A percentile compares a stretch with the other conserved stretches of the same genome.
Conservation (phyloP, 1,284 basidiomycete species). For the Cystobasidium slooffiae region DNA sequence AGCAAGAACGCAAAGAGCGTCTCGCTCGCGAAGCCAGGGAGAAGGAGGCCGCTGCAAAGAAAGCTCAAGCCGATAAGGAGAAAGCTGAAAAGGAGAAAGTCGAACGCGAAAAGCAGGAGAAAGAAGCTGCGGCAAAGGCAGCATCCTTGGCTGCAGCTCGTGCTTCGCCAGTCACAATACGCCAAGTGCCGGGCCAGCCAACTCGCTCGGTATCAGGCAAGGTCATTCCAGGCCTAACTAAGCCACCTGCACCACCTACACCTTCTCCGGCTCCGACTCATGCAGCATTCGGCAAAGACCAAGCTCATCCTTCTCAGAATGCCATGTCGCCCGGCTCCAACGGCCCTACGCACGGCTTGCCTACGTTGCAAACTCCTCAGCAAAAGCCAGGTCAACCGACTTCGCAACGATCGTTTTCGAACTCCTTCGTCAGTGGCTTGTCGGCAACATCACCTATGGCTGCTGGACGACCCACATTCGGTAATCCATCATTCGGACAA, state of each 20-base stretch:
- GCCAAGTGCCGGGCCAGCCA: conserved; percentile 41
- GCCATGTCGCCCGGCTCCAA: background rate
- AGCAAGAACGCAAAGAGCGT: conserved; percentile 65
- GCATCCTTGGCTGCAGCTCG: conserved; percentile 39
- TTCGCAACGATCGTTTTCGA: conserved; percentile 14
- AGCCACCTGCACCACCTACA: conserved; percentile 39
- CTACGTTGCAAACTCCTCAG: background rate
- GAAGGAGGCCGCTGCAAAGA: conserved; percentile 49
- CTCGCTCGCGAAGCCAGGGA: conserved; percentile 60
- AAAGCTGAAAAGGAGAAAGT: conserved; percentile 42
- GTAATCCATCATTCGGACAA: conserved; percentile 31
- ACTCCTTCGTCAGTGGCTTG: conserved; percentile 26
- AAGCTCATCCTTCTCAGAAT: background rate
- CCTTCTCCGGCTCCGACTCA: conserved; percentile 20
- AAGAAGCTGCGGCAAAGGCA: conserved; percentile 55
- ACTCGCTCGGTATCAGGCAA: conserved; percentile 44
- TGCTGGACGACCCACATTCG: conserved; percentile 26
- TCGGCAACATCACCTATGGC: conserved; percentile 22
- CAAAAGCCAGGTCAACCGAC: background rate
- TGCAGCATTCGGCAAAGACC: background rate
- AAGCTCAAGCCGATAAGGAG: conserved; percentile 44
- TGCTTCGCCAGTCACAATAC: conserved; percentile 24
- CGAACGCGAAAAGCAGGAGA: conserved; percentile 57
- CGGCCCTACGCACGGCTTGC: background rate
- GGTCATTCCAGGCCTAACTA: conserved; percentile 49